These are phyloP conservation scores for Zymoseptoria pseudotritici DNA, from an alignment of 2,329 filamentous ascomycete genomes.

Conservation along the genomic window DNA sequence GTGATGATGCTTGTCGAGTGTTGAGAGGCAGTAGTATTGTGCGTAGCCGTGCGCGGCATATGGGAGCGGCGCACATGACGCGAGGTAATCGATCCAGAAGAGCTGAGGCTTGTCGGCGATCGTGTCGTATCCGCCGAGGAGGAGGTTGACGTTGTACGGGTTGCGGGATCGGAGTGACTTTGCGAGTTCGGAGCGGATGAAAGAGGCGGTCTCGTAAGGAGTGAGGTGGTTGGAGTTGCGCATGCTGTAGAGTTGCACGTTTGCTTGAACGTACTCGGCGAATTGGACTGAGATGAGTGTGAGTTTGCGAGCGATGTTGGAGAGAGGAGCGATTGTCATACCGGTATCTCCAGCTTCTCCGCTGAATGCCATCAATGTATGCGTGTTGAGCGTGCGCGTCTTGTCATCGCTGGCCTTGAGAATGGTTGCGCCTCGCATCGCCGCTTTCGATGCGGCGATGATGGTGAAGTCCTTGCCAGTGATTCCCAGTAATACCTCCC, in stretches of 20 bases:
- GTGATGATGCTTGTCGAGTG: constrained; percentile 97
- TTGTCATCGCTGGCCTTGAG: constrained; percentile 96
- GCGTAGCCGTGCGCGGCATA: constrained; percentile 98
- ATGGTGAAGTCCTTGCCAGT: constrained; percentile 99
- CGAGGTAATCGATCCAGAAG: constrained; percentile 24
- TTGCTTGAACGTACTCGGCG: constrained; percentile 97
- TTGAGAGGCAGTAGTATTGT: constrained; percentile 98
- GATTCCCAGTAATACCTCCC: constrained; percentile 97
- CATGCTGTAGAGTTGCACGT: constrained; percentile 97
- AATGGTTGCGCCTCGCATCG: constrained; percentile 94
- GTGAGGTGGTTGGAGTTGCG: constrained; percentile 90
- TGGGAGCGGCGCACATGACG: constrained; percentile 54
- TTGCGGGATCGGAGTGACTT: constrained; percentile 82
- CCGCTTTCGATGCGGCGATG: constrained; percentile 93
- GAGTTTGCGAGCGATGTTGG: not conserved
- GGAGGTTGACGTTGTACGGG: constrained; percentile 93
- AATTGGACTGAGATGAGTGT: constrained; percentile 68
- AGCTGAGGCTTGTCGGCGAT: constrained; percentile 56
- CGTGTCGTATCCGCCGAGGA: constrained; percentile 87
- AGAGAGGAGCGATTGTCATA: constrained; percentile 35
- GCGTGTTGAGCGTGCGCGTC: constrained; percentile 83
- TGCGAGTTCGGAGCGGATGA: constrained; percentile 89
- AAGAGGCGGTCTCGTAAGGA: constrained; percentile 80
- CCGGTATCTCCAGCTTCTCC: constrained; percentile 94
- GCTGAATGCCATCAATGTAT: constrained; percentile 90